Evolutionary conservation across 352 stramenopile genomes (phyloP).

Genomic region (Aphanomyces invadans): DNA sequence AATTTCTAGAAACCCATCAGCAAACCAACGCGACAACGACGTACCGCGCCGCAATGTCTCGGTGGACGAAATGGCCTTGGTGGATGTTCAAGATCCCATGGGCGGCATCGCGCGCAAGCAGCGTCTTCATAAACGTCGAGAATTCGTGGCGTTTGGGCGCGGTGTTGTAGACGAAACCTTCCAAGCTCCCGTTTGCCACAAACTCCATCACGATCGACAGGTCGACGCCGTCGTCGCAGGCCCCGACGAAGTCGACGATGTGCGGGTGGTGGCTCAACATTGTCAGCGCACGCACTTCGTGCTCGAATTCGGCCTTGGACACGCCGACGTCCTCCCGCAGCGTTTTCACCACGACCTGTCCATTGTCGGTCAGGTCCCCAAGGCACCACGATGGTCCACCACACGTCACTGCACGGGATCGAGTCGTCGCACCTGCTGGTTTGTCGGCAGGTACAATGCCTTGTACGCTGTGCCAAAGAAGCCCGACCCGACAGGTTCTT

Average conservation of each 20-base stretch:
- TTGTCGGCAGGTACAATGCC: conserved; percentile 40
- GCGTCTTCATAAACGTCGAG: conserved; percentile 35
- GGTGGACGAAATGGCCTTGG: conserved; percentile 52
- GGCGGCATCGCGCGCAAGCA: conserved; percentile 59
- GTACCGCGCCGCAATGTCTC: conserved; percentile 49
- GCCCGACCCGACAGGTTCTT: conserved; percentile 54
- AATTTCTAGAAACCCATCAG: conserved; percentile 43
- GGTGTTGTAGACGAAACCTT: conserved; percentile 33
- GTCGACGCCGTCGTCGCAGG: conserved; percentile 32
- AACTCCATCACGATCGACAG: conserved; percentile 60
- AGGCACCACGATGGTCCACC: no score
- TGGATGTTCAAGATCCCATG: conserved; percentile 64
- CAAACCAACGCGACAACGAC: background rate
- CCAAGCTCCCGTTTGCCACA: conserved; percentile 51
- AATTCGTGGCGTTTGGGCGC: background rate
- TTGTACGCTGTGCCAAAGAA: conserved; percentile 58
- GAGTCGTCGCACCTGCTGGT: background rate
- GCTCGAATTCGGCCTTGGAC: conserved; percentile 43
- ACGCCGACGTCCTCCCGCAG: conserved; percentile 44
- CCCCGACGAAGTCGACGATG: conserved; percentile 52
- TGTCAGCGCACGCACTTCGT: conserved; percentile 65
- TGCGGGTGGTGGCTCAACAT: conserved; percentile 66
- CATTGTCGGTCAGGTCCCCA: conserved; percentile 21
- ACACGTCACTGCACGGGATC: no score
- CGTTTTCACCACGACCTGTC: conserved; percentile 58